Percentiles rank a stretch among this genome's conserved stretches.
Evolutionary conservation across 78 protist genomes (phyloP).

Genomic region (Dictyostelium capitatum): DNA sequence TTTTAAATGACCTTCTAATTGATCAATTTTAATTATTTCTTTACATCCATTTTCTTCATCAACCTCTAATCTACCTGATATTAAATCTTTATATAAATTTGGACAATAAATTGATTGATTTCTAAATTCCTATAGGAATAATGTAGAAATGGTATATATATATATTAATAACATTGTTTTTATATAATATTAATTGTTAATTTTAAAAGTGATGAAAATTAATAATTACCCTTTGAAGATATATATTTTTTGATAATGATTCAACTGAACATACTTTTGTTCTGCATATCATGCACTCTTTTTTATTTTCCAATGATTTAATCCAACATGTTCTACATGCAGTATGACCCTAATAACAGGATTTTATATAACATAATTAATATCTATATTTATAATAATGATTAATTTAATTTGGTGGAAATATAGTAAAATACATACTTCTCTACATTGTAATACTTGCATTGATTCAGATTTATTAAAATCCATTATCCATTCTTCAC

Average conservation of each 20-base stretch:
- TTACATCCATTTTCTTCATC: conserved; percentile 6
- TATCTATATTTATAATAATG: no score
- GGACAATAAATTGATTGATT: conserved; percentile 1
- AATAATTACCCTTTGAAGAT: neutral
- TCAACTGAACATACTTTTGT: neutral
- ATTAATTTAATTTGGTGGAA: no score
- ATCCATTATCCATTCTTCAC: conserved; percentile 15
- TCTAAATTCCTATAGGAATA: conserved; percentile 18
- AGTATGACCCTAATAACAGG: conserved; percentile 5
- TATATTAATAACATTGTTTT: no score
- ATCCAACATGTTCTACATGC: neutral
- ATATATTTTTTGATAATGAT: conserved; percentile 13
- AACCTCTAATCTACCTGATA: neutral
- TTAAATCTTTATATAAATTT: neutral
- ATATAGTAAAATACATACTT: neutral
- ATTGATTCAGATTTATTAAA: neutral
- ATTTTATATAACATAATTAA: no score
- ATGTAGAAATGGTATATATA: no score
- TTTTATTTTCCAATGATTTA: neutral
- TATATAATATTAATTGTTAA: no score
- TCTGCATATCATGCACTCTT: conserved; percentile 10
- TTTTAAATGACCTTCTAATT: conserved; percentile 4
- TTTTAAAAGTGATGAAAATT: neutral
- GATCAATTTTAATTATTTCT: neutral
- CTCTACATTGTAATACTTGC: neutral